Base-by-base conservation (phyloP, 352 stramenopile species). In the Globisporangium radiosum region DNA sequence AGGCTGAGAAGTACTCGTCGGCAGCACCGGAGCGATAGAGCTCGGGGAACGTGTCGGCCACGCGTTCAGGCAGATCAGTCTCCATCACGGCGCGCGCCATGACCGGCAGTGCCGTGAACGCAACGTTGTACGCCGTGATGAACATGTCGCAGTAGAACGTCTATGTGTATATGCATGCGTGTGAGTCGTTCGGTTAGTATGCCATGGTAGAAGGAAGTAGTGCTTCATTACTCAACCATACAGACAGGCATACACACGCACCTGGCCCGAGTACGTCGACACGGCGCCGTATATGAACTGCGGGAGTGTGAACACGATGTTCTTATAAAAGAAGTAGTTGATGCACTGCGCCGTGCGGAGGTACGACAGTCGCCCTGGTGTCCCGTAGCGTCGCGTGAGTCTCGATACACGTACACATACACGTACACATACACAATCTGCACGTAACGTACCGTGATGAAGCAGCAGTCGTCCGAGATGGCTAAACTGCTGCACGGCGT, bases 251-350 rank as follows among this genome's bases (percentile, higher is more conserved):
- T 3, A 9, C 4, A 6, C 40, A 52, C 62, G 2, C 69, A 92
- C 80, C 77, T 88, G 81, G 13, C 69, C 84, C 47, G 73, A 98
- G 60, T 97, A 98, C 13, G 86, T 79, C 10, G 88, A 97, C 56
- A 81, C 71, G 14, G 93, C 66, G 40, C 87, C 76, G 62, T 85
- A 97, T 52, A 94, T 84, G 63, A 97, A 97, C 60, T 97, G 85
- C 4, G 79, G 76, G 7, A 97, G 55, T 7, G 89, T 95, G 56
- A 97, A 92, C 4, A 95, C 80, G 53, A 98, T 89, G 73, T 99
- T 99, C 76, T 99, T 99, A 89, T 99, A 99, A 71, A 99, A 99
- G 57, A 98, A 98, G 63, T 98, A 99, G 47, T 98, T 88, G 70
- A 99, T 96, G 52, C 97, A 92, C 60, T 96, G 91, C 17, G 85